Base-by-base conservation (phyloP, 768 basidiomycete species). In the Clitopilus passeckerianus region DNA sequence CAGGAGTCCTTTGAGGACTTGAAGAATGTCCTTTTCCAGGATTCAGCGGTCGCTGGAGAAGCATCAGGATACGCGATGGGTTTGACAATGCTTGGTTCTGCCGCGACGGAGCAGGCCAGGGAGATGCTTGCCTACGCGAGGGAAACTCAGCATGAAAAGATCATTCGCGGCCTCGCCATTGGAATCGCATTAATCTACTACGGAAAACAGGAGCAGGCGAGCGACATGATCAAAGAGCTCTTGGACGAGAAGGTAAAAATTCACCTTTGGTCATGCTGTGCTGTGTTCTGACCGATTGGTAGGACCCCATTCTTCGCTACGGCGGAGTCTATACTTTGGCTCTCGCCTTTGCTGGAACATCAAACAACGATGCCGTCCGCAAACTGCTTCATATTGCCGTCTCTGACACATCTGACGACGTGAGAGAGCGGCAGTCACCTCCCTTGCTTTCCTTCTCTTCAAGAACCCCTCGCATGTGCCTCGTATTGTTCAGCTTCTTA, bases 61-160 rank as follows among this genome's bases (percentile, higher is more conserved):
- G 95, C 91, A 5, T 85, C 94, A 41, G 97, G 97, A 14, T 98
- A 93, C 72, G 91, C 95, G 1, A 98, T 99, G 95, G 97, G 97
- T 33, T 79, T 99, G 57, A 85, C 98, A 68, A 98, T 98, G 95
- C 82, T 99, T 6, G 97, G 95, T n/a, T 95, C 93, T 2, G 95
- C 86, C 15, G 87, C 86, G 44, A 77, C 80, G 27, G 87, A 85
- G 35, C 85, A 86, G 57, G 85, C 94, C 34, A 88, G 91, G 27
- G 97, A 99, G 75, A 98, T 98, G 96, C 77, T 98, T 59, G 84
- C 89, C 56, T 99, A 99, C 68, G 95, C 97, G 27, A 85, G 90
- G 58, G 97, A 99, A 70, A 99, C 97, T 1, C 94, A 97, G 68
- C 97, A 98, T 70, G 97, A 99, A 78, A 99, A 98, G 78, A 98